A percentile compares a stretch with the other conserved stretches of the same genome.
Conservation (phyloP, 352 stramenopile species). For the Globisporangium ultimum region DNA sequence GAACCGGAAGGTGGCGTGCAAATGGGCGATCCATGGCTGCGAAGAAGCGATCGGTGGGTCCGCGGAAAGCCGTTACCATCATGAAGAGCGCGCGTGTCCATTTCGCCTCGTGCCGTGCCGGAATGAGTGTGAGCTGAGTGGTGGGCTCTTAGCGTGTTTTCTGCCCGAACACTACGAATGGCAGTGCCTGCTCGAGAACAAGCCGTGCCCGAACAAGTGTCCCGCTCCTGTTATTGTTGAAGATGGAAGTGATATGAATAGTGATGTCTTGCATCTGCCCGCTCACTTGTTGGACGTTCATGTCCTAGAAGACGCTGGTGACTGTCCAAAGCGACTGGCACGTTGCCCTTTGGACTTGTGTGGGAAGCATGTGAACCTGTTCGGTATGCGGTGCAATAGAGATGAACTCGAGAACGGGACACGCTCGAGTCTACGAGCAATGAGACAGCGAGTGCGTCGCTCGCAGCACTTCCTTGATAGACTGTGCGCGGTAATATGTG, state of each 20-base stretch:
- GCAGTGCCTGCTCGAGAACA: slow-evolving; percentile 56
- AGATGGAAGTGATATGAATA: not conserved
- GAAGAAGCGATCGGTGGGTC: slow-evolving; percentile 33
- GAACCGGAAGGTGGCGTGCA: slow-evolving; percentile 40
- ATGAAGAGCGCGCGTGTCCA: slow-evolving; percentile 57
- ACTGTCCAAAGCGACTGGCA: slow-evolving; percentile 34
- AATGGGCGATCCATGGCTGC: slow-evolving; percentile 53
- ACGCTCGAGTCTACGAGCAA: slow-evolving; percentile 4
- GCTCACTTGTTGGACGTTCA: slow-evolving; percentile 47
- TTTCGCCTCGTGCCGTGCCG: slow-evolving; percentile 47
- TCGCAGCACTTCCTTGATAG: slow-evolving; percentile 5
- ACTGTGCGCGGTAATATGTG: not conserved
- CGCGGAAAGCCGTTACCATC: slow-evolving; percentile 33
- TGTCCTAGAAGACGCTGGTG: slow-evolving; percentile 32
- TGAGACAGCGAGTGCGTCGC: slow-evolving; percentile 2
- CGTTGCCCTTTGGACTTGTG: slow-evolving; percentile 62
- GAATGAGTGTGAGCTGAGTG: slow-evolving; percentile 46
- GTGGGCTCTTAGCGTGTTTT: slow-evolving; percentile 44
- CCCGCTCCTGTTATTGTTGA: not conserved
- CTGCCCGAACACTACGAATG: slow-evolving; percentile 55
- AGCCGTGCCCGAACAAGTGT: slow-evolving; percentile 35
- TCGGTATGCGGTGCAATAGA: slow-evolving; percentile 18
- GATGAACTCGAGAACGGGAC: not conserved
- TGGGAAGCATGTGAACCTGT: slow-evolving; percentile 55
- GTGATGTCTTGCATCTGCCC: slow-evolving; percentile 12